phyloP scores from a whole-genome alignment of 805 yeast species.

The Suhomyces xylopsoci region DNA sequence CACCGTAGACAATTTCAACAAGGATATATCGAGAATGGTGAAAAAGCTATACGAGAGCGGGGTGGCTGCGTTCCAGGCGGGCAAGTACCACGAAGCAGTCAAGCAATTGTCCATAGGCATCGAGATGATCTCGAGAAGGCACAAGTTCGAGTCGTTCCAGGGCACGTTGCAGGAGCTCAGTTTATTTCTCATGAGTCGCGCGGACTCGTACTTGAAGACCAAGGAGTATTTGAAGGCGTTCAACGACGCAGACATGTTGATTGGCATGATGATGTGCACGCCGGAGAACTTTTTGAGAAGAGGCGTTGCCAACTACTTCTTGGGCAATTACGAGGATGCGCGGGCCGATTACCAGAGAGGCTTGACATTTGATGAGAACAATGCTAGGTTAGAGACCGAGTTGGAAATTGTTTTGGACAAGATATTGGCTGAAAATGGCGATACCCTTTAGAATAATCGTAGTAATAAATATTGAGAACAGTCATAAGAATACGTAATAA shows the following conservation, averaged over 20 bases:
- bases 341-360: constrained; percentile 72
- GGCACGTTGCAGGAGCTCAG: constrained; percentile 66
- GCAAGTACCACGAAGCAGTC: constrained; percentile 56
- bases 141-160: constrained; percentile 72
- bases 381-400: constrained; percentile 48
- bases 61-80: constrained; percentile 51
- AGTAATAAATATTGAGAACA: too few species aligned
- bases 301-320: constrained; percentile 59
- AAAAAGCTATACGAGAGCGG: constrained; percentile 67
- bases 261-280: constrained; percentile 53
- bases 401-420: constrained; percentile 45
- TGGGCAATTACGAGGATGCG: constrained; percentile 62
- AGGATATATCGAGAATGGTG: constrained; percentile 54
- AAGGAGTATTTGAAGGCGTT: constrained; percentile 56
- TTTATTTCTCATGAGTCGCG: constrained; percentile 63
- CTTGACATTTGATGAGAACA: constrained; percentile 55
- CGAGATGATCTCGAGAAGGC: constrained; percentile 64
- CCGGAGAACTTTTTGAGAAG: constrained; percentile 74
- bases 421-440: constrained; percentile 60
- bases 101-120: constrained; percentile 64
- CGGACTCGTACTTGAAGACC: constrained; percentile 62
- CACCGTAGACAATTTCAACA: constrained; percentile 53
- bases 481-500: too few species aligned
- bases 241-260: constrained; percentile 66
- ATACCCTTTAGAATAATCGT: constrained; percentile 35